Evolutionary conservation across 176 grass and related monocot genomes (phyloP).

Genomic region (Eremochloa ophiuroides): DNA sequence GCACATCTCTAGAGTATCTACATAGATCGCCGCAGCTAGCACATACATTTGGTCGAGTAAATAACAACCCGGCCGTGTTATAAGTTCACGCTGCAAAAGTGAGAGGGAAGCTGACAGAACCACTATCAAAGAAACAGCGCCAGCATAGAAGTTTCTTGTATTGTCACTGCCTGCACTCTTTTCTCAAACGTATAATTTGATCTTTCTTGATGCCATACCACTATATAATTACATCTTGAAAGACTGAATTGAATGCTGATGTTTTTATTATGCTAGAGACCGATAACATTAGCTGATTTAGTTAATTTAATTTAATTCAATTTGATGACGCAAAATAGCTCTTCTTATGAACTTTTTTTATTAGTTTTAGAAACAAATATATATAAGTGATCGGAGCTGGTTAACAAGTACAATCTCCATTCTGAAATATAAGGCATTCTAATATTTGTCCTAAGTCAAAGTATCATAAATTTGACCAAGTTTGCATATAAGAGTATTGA

Average conservation of each 20-base stretch:
- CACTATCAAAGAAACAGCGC: slow-evolving; percentile 8
- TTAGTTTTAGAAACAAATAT: background rate
- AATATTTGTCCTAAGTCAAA: background rate
- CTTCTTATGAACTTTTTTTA: background rate
- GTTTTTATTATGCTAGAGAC: background rate
- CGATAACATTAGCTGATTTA: background rate
- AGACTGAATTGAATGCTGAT: background rate
- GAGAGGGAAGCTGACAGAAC: background rate
- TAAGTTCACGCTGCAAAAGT: too few relatives aligned
- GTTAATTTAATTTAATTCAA: background rate
- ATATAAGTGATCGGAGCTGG: background rate
- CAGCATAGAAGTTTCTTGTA: background rate
- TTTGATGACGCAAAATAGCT: background rate
- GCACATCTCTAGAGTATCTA: background rate
- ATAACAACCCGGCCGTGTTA: background rate
- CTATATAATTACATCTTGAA: background rate
- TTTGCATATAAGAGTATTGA: background rate
- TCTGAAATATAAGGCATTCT: background rate
- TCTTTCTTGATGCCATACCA: background rate
- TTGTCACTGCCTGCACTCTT: background rate
- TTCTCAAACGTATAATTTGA: background rate
- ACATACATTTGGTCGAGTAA: background rate
- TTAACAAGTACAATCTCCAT: background rate
- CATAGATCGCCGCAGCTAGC: background rate
- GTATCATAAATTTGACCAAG: background rate